Evolutionary conservation across 176 grass and related monocot species (phyloP).

Genomic region (Bolboschoenus planiculmis): DNA sequence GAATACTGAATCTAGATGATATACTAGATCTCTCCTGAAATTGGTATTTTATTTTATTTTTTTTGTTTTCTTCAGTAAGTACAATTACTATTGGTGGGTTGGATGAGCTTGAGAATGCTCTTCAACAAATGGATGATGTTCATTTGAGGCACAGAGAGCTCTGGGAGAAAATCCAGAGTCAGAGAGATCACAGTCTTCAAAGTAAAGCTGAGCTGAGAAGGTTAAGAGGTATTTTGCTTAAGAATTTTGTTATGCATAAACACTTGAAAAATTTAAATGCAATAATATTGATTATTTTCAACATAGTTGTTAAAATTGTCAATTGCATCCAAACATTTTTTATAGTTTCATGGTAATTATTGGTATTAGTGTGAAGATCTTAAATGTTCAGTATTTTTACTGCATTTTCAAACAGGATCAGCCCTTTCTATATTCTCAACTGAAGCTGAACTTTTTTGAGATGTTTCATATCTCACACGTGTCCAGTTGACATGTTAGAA

Average conservation of each 20-base stretch:
- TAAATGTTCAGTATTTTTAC: neutral
- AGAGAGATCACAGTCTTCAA: slow-evolving; percentile 39
- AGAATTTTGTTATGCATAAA: slow-evolving; percentile 2
- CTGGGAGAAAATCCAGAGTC: slow-evolving; percentile 39
- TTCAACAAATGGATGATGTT: slow-evolving; percentile 46
- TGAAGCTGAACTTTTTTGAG: neutral
- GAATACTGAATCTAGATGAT: neutral
- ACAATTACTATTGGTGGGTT: slow-evolving; percentile 32
- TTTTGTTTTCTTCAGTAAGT: slow-evolving; percentile 34
- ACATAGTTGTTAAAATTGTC: neutral
- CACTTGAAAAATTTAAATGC: neutral
- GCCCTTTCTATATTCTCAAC: neutral
- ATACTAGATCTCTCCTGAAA: neutral
- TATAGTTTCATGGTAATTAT: neutral
- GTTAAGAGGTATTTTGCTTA: slow-evolving; percentile 58
- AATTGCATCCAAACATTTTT: neutral
- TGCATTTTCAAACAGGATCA: neutral
- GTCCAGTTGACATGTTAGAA: neutral
- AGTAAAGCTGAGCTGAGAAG: slow-evolving; percentile 62
- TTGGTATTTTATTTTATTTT: slow-evolving; percentile 1
- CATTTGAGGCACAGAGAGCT: slow-evolving; percentile 68
- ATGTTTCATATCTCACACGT: neutral
- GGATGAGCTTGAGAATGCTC: slow-evolving; percentile 41
- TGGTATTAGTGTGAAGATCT: neutral
- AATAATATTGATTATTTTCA: neutral